Base-by-base conservation (phyloP, 805 yeast species). In the Spathaspora gorwiae region DNA sequence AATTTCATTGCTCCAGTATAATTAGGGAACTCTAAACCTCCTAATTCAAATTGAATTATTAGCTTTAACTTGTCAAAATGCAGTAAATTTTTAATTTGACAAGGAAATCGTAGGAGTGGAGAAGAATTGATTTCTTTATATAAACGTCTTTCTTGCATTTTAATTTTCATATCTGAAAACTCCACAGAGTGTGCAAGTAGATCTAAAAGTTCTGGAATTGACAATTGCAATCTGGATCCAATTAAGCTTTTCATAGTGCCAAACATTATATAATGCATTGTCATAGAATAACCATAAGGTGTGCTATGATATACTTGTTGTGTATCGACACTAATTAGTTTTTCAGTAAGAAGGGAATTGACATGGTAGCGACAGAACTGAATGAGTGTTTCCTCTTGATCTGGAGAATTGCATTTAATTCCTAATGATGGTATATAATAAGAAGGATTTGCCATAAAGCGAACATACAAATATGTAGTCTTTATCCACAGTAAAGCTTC, bases 11-110 rank as follows among this genome's bases (percentile, higher is more conserved):
- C 63, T 1, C 75, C 79, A 5, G 57, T 63, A 45, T 66, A 73
- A 3, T 52, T 53, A 1, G 83, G 82, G 43, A 58, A 73, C 26
- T 73, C 79, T 4, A 72, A 39, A 0, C 80, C 79, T 1, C 81
- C 78, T 7, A 79, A 59, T 42, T 77, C 81, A 54, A 65, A 73
- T 48, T 79, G 82, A 7, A 76, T 57, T 8, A 76, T 24, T 7
- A 78, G 49, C 3, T 63, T 66, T 0, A 75, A 59, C 46, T 78
- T 78, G 9, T 74, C 73, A 26, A 42, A 44, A 6, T 53, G 48
- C 7, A 49, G 51, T 15, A 59, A 55, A 13, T 64, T 61, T 1
- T 57, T 57, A 0, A 60, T 51, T n/a, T 62, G 54, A 19, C 63
- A 49, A 2, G 76, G 73, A 49, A 48, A 74, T 45, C 59, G 66